Conservation (phyloP, 352 stramenopile genomes). For the Phytophthora brassicae region DNA sequence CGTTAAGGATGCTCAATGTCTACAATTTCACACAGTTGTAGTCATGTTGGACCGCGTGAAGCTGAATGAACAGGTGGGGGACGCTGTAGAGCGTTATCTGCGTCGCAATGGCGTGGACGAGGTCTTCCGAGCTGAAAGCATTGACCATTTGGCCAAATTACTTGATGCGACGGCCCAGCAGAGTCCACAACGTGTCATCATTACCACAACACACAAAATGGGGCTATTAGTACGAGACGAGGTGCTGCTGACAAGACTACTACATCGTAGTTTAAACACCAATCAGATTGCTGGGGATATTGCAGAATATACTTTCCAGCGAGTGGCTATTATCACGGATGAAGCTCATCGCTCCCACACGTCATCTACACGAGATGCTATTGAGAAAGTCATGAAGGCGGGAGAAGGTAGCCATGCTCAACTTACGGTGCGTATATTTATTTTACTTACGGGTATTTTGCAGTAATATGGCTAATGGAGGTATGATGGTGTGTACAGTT, state of each 20-base stretch:
- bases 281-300: background rate
- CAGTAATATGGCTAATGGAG: no score
- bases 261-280: constrained; percentile 45
- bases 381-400: constrained; percentile 65
- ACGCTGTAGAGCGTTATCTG: constrained; percentile 69
- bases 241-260: constrained; percentile 63
- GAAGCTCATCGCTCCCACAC: constrained; percentile 84
- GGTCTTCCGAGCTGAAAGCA: constrained; percentile 73
- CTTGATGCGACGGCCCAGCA: constrained; percentile 34
- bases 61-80: constrained; percentile 78
- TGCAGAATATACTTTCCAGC: constrained; percentile 36
- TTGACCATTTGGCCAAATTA: constrained; percentile 64
- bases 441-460: no score
- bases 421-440: constrained; percentile 36
- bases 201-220: constrained; percentile 85
- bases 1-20: constrained; percentile 34
- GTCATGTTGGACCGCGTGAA: constrained; percentile 84
- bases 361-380: constrained; percentile 59
- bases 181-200: constrained; percentile 59
- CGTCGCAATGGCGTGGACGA: constrained; percentile 71
- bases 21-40: constrained; percentile 76
- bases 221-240: constrained; percentile 66
- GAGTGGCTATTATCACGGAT: constrained; percentile 81
- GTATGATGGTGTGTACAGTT: no score
- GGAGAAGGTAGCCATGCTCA: constrained; percentile 40